A percentile compares a stretch with the other conserved stretches of the same genome.
Evolutionary conservation across 225 moss, liverwort and hornwort genomes (phyloP).

Genomic region (Bryum argenteum): DNA sequence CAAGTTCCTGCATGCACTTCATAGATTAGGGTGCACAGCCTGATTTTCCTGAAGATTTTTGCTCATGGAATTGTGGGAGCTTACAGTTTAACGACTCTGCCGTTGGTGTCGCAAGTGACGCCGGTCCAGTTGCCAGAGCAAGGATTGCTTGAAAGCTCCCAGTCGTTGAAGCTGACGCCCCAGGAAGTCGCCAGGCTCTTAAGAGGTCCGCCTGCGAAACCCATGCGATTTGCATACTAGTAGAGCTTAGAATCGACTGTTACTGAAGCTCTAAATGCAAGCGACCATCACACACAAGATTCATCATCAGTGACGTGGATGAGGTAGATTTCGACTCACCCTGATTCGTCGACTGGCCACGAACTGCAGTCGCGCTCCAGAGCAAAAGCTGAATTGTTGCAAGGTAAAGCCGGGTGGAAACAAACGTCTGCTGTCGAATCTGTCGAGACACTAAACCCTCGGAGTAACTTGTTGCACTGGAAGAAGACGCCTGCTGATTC

Average conservation of each 20-base stretch:
- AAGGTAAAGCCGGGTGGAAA: background rate
- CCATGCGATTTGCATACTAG: background rate
- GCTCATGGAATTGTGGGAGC: background rate
- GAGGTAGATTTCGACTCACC: background rate
- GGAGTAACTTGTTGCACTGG: no score
- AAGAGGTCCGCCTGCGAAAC: conserved; percentile 31
- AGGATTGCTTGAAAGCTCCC: conserved; percentile 35
- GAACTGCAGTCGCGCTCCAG: background rate
- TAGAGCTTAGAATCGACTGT: no score
- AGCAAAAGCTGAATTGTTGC: background rate
- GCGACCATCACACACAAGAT: no score
- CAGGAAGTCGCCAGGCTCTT: conserved; percentile 37
- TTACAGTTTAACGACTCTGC: conserved; percentile 47
- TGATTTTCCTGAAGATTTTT: no score
- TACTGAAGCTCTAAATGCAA: no score
- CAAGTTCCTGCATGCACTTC: conserved; percentile 44
- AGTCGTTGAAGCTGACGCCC: conserved; percentile 42
- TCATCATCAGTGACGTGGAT: background rate
- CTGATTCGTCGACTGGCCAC: background rate
- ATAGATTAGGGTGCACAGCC: background rate
- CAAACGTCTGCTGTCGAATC: background rate
- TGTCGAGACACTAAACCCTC: background rate
- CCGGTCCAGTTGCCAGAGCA: conserved; percentile 43
- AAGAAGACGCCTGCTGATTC: no score
- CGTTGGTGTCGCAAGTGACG: conserved; percentile 45